A percentile compares a stretch with the other conserved stretches of the same genome.
Evolutionary conservation across 768 basidiomycete genomes (phyloP).

Genomic region (Cystofilobasidium macerans): DNA sequence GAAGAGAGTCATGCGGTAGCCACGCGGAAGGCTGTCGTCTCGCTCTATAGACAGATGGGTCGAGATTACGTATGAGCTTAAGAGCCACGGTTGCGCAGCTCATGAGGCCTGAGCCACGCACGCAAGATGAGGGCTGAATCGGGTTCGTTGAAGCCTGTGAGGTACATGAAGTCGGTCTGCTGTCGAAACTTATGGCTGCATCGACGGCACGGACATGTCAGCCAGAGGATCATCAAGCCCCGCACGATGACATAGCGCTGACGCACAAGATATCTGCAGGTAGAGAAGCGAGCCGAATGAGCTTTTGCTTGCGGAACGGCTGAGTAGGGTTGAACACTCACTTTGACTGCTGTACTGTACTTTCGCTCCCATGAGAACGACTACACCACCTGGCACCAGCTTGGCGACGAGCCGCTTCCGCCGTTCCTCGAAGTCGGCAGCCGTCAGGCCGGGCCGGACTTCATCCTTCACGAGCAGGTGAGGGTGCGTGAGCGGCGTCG

Average conservation of each 20-base stretch:
- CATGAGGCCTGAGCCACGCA: conserved; percentile 34
- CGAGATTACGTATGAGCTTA: background rate
- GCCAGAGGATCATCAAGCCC: background rate
- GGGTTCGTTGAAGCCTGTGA: conserved; percentile 91
- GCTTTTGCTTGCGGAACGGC: background rate
- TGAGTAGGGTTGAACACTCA: conserved; percentile 9
- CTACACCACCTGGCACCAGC: conserved; percentile 61
- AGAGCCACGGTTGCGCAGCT: conserved; percentile 20
- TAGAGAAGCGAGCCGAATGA: conserved; percentile 19
- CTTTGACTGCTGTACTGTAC: conserved; percentile 77
- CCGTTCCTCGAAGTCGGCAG: conserved; percentile 63
- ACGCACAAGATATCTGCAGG: conserved; percentile 65
- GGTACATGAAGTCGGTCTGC: conserved; percentile 50
- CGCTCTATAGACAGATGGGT: conserved; percentile 44
- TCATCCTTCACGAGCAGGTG: conserved; percentile 63
- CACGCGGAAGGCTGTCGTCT: conserved; percentile 50
- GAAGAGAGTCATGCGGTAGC: conserved; percentile 81
- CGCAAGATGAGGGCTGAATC: conserved; percentile 78
- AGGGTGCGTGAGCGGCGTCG: conserved; percentile 63
- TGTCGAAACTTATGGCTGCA: conserved; percentile 88
- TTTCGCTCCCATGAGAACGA: conserved; percentile 64
- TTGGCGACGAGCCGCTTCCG: conserved; percentile 58
- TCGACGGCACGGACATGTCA: background rate
- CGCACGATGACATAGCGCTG: background rate
- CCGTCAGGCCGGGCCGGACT: conserved; percentile 69